Base-by-base conservation (phyloP, 106 monocot genomes). In the Iris macrosiphon region DNA sequence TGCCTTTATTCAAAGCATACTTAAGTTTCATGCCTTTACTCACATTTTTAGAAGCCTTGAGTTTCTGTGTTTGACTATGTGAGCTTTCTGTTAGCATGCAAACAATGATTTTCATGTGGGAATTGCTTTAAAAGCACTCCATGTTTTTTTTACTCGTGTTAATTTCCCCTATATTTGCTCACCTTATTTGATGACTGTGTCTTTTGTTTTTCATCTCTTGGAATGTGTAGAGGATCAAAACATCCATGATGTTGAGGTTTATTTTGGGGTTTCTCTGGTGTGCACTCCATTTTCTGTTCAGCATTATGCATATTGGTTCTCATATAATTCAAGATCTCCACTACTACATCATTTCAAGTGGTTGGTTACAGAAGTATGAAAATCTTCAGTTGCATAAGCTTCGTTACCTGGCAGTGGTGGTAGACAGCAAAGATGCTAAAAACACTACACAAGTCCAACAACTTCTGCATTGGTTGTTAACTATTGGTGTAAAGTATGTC, bases 361-460 rank as follows among this genome's bases (percentile, higher is more conserved):
- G 88, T n/a, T 30, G 89, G 38, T 29, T 82, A 6, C 10, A 31
- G 26, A 79, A 68, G 61, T 77, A 85, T 51, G 55, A 31, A 38
- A 72, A 73, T 55, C 47, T 81, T 13, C 34, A 45, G 6, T 53
- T 82, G 30, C 50, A 70, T 41, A 81, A 63, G 22, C 81, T 82
- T 46, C 48, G 26, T 9, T 59, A 68, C 44, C 59, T 94, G 31
- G 89, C 76, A 19, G 56, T 89, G 68, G 82, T 89, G 40, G 49
- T 94, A 43, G 94, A 89, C 45, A 82, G 79, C 50, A 64, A 73
- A 65, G 88, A 85, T 68, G 94, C 85, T 30, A 81, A 62, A 41
- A 50, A 85, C 54, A 67, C 55, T 15, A 39, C 1, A 31, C 69
- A 61, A 52, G 51, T 94, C 28, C 70, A 66, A 49, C 49, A 72